Base-by-base conservation (phyloP, 2,329 filamentous ascomycete genomes). In the Sporothrix phasma region DNA sequence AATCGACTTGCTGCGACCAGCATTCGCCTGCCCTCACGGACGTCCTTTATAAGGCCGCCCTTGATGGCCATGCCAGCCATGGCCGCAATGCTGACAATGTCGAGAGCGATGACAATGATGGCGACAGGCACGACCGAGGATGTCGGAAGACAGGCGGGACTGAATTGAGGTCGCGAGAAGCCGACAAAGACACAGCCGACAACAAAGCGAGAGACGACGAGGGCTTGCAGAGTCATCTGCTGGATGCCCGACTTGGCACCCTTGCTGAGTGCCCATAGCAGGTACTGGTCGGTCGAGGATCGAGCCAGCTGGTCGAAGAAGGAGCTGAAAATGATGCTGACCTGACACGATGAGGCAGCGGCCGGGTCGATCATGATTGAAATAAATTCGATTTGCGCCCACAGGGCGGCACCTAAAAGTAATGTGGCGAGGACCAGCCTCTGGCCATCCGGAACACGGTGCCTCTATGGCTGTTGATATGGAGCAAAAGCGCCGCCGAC, bases 391-490 rank as follows among this genome's bases (percentile, higher is more conserved):
- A 77, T 71, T 46, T 80, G 73, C 54, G 81, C 81, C 83, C 83
- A 86, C 58, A 82, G 74, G 68, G 78, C 77, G 34, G 80, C 76
- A 64, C 78, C 76, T 29, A 77, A 66, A 70, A 84, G 77, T 71
- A 84, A 84, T 68, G 76, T 73, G 70, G 79, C 74, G 81, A 85
- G 82, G 81, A 79, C 82, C 82, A 85, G 83, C 82, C 83, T 84
- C 81, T 80, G 78, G 75, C 81, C 80, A 75, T 84, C 81, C 80
- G 78, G 71, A 82, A 77, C 66, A 83, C 73, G 46, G 78, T 73
- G 66, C 76, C 76, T 71, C 78, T 76, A 76, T 81, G 76, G 68
- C 78, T 77, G 70, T 75, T 80, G 67, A 75, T 68, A 66, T 77
- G 75, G 69, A 81, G 74, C 72, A 80, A 74, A 68, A 79, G 73